Percentiles rank a stretch among this genome's conserved stretches.
These are phyloP conservation scores for Oxalis stricta DNA, from an alignment of 441 rosid genomes.

Conservation along the genomic window DNA sequence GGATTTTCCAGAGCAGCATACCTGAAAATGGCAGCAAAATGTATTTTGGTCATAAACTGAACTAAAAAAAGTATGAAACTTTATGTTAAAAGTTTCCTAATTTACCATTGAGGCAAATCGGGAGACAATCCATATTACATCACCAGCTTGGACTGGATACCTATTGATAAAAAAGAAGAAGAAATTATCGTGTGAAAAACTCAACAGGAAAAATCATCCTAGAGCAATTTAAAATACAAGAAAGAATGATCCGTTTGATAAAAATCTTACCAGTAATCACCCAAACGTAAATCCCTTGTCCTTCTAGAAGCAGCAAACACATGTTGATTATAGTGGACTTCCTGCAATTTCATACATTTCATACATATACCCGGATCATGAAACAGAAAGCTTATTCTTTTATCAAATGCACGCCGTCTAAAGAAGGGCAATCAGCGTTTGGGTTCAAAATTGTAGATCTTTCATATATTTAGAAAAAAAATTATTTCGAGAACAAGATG, in stretches of 20 bases:
- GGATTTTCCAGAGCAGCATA: conserved; percentile 74
- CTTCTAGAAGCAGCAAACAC: conserved; percentile 84
- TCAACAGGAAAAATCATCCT: not conserved
- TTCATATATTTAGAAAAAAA: too few species aligned
- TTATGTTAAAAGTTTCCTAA: conserved; percentile 6
- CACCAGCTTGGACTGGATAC: conserved; percentile 94
- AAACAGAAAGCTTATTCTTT: too few species aligned
- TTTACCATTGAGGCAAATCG: conserved; percentile 82
- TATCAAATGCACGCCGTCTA: too few species aligned
- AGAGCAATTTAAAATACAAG: too few species aligned
- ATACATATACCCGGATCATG: not conserved
- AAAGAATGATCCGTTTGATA: conserved; percentile 10
- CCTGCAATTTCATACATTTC: conserved; percentile 34
- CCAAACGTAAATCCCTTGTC: conserved; percentile 86
- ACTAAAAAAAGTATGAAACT: conserved; percentile 1
- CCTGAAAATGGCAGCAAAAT: conserved; percentile 28
- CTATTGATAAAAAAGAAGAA: conserved; percentile 19
- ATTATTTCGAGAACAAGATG: too few species aligned
- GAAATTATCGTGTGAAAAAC: not conserved
- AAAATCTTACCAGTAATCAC: conserved; percentile 58
- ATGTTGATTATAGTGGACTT: conserved; percentile 89
- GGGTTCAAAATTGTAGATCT: too few species aligned
- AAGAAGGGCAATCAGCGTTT: too few species aligned
- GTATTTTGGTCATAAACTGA: not conserved
- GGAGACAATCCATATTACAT: conserved; percentile 97